These are phyloP conservation scores for Fistulina hepatica DNA, from an alignment of 1,284 basidiomycete genomes.

Conservation along the genomic window DNA sequence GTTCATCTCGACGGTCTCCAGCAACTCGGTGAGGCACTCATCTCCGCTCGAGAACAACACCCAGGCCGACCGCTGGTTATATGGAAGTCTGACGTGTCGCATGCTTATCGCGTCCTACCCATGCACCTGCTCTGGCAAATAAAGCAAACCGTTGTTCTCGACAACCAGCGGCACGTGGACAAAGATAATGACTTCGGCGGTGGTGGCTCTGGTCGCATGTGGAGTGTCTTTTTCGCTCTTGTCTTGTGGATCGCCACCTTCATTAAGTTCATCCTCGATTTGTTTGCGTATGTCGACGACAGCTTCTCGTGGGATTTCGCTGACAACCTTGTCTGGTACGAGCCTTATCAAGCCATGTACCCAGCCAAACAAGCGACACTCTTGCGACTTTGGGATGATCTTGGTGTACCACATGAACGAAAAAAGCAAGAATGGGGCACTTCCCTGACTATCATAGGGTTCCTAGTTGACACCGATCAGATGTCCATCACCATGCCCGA, in stretches of 20 bases:
- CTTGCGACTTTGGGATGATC: conserved; percentile 23
- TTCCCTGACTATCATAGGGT: conserved; percentile 22
- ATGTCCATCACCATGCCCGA: conserved; percentile 18
- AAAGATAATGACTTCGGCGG: conserved; percentile 25
- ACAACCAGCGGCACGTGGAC: conserved; percentile 20
- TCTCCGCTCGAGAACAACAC: too few relatives aligned
- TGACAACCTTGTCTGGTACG: conserved; percentile 17
- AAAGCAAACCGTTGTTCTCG: conserved; percentile 27
- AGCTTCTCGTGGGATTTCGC: conserved; percentile 20
- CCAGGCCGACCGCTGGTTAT: too few relatives aligned
- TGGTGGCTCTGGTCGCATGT: conserved; percentile 19
- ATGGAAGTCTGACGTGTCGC: conserved; percentile 30
- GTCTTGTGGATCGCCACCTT: conserved; percentile 26
- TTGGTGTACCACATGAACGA: conserved; percentile 24
- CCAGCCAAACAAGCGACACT: conserved; percentile 17
- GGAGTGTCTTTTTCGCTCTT: conserved; percentile 22
- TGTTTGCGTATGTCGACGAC: conserved; percentile 28
- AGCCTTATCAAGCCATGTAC: conserved; percentile 17
- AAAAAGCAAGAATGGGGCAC: conserved; percentile 23
- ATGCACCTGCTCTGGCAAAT: conserved; percentile 33
- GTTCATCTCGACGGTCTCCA: conserved; percentile 17
- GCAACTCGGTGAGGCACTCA: conserved; percentile 12
- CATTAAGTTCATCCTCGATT: conserved; percentile 2
- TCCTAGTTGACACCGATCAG: conserved; percentile 19
- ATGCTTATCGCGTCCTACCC: conserved; percentile 28